Conservation (phyloP, 139 green algal species). For the Nannochloris sp. region DNA sequence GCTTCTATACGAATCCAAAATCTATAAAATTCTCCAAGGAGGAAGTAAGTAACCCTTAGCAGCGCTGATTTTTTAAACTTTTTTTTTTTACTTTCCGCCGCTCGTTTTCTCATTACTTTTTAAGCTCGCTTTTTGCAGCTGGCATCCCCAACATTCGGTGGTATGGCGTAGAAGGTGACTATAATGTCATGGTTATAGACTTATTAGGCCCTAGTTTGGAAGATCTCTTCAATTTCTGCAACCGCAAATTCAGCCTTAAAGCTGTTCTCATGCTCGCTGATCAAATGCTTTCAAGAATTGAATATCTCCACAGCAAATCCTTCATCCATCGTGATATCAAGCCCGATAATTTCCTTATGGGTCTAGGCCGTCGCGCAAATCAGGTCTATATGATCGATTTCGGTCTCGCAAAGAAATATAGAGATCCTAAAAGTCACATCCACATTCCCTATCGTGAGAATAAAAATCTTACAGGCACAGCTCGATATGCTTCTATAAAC, state of each 20-base stretch:
- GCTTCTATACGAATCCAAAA: conserved; percentile 91
- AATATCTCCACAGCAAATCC: conserved; percentile 95
- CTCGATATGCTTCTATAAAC: conserved; percentile 98
- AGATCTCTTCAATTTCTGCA: conserved; percentile 99
- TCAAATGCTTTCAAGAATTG: conserved; percentile 92
- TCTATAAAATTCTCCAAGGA: conserved; percentile 93
- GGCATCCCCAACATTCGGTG: conserved; percentile 97
- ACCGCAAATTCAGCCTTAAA: conserved; percentile 95
- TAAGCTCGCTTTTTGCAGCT: conserved; percentile 52
- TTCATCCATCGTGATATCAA: conserved; percentile 99
- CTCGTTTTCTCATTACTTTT: background rate
- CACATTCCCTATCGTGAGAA: conserved; percentile 99
- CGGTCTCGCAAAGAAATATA: conserved; percentile 99
- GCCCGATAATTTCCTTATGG: conserved; percentile 99
- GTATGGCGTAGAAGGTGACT: conserved; percentile 98
- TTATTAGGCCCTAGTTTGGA: conserved; percentile 93
- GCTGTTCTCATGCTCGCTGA: conserved; percentile 99
- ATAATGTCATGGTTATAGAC: conserved; percentile 99
- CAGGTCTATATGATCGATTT: conserved; percentile 99
- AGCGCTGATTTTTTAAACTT: too few species aligned
- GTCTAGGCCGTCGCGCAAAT: conserved; percentile 94
- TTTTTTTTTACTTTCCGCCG: background rate
- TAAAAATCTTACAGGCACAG: conserved; percentile 98
- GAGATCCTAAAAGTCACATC: conserved; percentile 96
- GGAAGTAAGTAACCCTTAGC: conserved; percentile 54